Conservation (phyloP, 345 rosid genomes). For the Eutrema heterophyllum region DNA sequence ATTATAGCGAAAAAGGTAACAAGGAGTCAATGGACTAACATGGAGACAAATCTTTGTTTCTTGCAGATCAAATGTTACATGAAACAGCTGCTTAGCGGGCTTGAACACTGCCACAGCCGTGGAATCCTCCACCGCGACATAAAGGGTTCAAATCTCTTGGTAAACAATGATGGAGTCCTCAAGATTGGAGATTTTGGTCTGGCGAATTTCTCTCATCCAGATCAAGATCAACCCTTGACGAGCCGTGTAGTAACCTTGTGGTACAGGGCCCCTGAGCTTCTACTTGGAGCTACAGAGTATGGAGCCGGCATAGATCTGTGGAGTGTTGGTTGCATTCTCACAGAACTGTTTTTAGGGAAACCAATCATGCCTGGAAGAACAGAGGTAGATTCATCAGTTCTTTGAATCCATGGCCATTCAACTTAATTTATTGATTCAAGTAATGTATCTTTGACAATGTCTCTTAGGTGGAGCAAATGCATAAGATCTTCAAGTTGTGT, state of each 20-base stretch:
- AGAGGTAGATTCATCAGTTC: slow-evolving; percentile 42
- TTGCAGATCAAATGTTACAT: slow-evolving; percentile 89
- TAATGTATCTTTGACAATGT: neutral
- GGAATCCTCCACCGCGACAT: slow-evolving; percentile 98
- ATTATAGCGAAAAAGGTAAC: neutral
- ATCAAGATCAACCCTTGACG: slow-evolving; percentile 81
- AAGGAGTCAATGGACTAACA: neutral
- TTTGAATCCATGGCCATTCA: neutral
- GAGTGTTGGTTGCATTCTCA: slow-evolving; percentile 98
- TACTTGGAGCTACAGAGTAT: slow-evolving; percentile 91
- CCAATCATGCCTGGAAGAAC: slow-evolving; percentile 97
- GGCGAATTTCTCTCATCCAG: slow-evolving; percentile 74
- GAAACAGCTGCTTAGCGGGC: slow-evolving; percentile 84
- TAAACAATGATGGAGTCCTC: slow-evolving; percentile 78
- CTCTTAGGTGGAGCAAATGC: slow-evolving; percentile 89
- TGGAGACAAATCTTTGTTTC: neutral
- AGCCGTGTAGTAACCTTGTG: slow-evolving; percentile 96
- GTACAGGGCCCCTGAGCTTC: slow-evolving; percentile 98
- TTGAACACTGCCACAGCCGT: slow-evolving; percentile 84
- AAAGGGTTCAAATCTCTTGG: slow-evolving; percentile 90
- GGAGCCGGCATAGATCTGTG: slow-evolving; percentile 84
- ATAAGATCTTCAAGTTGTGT: slow-evolving; percentile 93
- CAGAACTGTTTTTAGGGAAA: slow-evolving; percentile 84
- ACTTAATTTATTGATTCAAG: neutral
- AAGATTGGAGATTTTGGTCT: slow-evolving; percentile 96